A percentile compares a stretch with the other conserved stretches of the same genome.
phyloP scores from a whole-genome alignment of 495 filamentous ascomycete species.

The Cercophora newfieldiana region DNA sequence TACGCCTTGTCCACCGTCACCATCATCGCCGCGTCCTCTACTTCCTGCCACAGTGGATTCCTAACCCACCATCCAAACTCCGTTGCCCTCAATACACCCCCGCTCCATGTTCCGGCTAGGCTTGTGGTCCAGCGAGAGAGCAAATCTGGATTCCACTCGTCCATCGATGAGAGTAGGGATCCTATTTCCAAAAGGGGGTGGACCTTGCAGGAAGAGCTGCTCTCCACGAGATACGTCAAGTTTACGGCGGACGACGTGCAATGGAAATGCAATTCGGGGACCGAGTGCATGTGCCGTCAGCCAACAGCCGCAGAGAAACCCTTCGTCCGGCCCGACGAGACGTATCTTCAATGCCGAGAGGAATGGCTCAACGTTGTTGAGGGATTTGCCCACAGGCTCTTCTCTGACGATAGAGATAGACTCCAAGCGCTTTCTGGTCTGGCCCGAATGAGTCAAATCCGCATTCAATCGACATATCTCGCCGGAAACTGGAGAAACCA shows the following conservation, averaged over 20 bases:
- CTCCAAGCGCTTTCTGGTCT: conserved; percentile 1
- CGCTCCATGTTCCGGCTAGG: neutral
- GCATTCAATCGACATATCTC: conserved; percentile 1
- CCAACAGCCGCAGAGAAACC: neutral
- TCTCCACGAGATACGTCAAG: conserved; percentile 4
- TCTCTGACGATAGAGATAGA: neutral
- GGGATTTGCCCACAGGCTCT: neutral
- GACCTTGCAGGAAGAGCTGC: conserved; percentile 12
- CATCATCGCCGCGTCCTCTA: conserved; percentile 18
- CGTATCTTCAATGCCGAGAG: neutral
- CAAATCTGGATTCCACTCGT: neutral
- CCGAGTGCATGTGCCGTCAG: neutral
- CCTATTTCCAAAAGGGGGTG: conserved; percentile 8
- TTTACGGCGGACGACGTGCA: conserved; percentile 4
- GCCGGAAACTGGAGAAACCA: neutral
- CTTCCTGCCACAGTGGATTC: conserved; percentile 16
- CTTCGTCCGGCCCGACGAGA: neutral
- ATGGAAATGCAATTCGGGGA: conserved; percentile 10
- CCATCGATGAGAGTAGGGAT: neutral
- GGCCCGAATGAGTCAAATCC: neutral
- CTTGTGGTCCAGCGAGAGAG: neutral
- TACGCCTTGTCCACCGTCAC: conserved; percentile 22
- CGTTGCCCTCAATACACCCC: neutral
- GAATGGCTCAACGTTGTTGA: neutral
- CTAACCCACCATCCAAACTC: neutral